A percentile compares a stretch with the other conserved stretches of the same genome.
phyloP scores from a whole-genome alignment of 441 rosid species.

The Pelargonium citronellum region DNA sequence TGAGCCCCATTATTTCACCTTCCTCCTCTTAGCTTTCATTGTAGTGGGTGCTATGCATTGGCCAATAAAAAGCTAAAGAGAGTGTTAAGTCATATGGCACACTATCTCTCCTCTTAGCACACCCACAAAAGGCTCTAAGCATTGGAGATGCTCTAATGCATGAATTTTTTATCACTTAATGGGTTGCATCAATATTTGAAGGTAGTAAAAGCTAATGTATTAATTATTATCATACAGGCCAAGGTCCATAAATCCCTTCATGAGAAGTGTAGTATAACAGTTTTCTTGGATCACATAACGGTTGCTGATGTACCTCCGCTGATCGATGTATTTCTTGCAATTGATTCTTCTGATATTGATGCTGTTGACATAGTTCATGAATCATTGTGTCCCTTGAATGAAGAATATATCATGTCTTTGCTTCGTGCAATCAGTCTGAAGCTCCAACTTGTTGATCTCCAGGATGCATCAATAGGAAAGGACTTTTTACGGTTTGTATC shows the following conservation, averaged over 20 bases:
- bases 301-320: conserved; percentile 36
- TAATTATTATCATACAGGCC: conserved; percentile 27
- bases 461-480: conserved; percentile 26
- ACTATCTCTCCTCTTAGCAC: no score
- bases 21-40: no score
- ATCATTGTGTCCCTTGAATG: conserved; percentile 28
- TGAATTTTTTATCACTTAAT: not conserved
- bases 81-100: no score
- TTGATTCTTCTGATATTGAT: conserved; percentile 30
- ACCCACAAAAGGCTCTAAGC: no score
- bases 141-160: not conserved
- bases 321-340: conserved; percentile 29
- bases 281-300: conserved; percentile 37
- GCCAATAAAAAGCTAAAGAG: no score
- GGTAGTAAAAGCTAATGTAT: not conserved
- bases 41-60: no score
- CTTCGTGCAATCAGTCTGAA: conserved; percentile 32
- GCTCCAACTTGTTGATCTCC: conserved; percentile 38
- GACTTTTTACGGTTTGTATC: conserved; percentile 35
- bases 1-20: no score
- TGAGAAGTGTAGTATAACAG: conserved; percentile 29
- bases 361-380: conserved; percentile 32
- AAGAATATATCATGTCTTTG: conserved; percentile 33
- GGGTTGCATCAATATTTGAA: not conserved
- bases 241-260: conserved; percentile 26